Evolutionary conservation across 202 grass and related monocot genomes (phyloP), one percentile per base, ranked within the genome.

Genomic region (Brachypodium distachyon): DNA sequence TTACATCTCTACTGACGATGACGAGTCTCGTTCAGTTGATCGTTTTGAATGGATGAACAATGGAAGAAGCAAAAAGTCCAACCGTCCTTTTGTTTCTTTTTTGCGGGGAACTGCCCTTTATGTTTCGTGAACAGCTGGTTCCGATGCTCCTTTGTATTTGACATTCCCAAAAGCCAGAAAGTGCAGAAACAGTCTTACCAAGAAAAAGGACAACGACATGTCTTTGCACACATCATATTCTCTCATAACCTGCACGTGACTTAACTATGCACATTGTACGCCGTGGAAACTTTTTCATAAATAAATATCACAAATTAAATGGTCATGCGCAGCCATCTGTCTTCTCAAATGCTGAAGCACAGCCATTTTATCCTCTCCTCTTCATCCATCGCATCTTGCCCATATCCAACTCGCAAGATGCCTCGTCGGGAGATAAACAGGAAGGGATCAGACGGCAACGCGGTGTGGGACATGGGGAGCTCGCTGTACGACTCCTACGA

Each of bases 401-500:
- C 18, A 49, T 31, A 46, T 60, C 76, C 25, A 55, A 19, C 43
- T 23, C 57, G 33, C 21, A 63, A 28, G 38, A 80, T 78, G 67
- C 53, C 38, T 48, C 77, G 47, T 6, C 10, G 25, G 4, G 22
- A 34, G 18, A n/a, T 11, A 25, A 32, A 61, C 25, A 32, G 40
- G 76, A 32, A 33, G 76, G 52, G 33, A 19, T 21, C n/a, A 18
- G 12, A 39, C 5, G 18, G 32, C 43, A 72, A 31, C 54, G 52
- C 36, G 27, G 22, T 67, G 9, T 86, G 81, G 70, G 90, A 92
- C 82, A 83, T 67, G 72, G 80, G 86, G 39, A 92, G 90, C 72
- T 88, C 83, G 0, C 76, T 92, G 41, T 81, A 89, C 29, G 80
- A 89, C 86, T 92, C 90, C 26, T 84, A 86, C 62, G 86, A 89